Evolutionary conservation across 371 early-diverging fungal species (phyloP), one percentile per base, ranked within the genome.

Genomic region (Mucor piriformis): DNA sequence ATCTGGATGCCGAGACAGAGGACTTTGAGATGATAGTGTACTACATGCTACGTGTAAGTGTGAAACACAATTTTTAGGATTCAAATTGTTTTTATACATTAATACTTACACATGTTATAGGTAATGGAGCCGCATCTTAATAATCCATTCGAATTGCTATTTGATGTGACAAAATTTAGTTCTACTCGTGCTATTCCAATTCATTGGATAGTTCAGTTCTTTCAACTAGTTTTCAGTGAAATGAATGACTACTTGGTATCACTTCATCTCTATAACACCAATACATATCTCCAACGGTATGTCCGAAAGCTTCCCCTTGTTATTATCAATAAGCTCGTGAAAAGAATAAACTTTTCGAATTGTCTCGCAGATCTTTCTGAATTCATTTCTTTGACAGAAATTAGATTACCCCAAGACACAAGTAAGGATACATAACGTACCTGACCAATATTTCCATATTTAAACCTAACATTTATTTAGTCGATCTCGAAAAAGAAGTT

Each of bases 1-100:
- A 87, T 16, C 55, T 95, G 32, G 82, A 83, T 50, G 67, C 85
- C 37, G 90, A 92, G 18, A 81, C 79, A 23, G 72, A 86, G 34
- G 94, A 96, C 73, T 90, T 92, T 73, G 94, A 95, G 32, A 62
- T 92, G 3, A 67, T 94, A 21, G 83, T 90, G 66, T 83, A 87
- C 57, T 86, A 90, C 54, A 72, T 90, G 65, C 76, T 92, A 42
- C 84, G 88, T 40, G 88, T 85, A 79, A 75, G 73, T 44, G 23
- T 50, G 16, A 42, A 25, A 25, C 51, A 20, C 7, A 29, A 5
- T 7, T 29, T 29, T 29, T 5, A 29, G 29, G 29, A 29, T 29
- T 5, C 29, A 29, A 29, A 7, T 37, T 37, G 11, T 37, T 37
- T 37, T 37, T 37, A n/a, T 21, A 23, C 15, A 20, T 24, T 46